Base-by-base conservation (phyloP, 345 rosid genomes). In the Excoecaria cochinchinensis region DNA sequence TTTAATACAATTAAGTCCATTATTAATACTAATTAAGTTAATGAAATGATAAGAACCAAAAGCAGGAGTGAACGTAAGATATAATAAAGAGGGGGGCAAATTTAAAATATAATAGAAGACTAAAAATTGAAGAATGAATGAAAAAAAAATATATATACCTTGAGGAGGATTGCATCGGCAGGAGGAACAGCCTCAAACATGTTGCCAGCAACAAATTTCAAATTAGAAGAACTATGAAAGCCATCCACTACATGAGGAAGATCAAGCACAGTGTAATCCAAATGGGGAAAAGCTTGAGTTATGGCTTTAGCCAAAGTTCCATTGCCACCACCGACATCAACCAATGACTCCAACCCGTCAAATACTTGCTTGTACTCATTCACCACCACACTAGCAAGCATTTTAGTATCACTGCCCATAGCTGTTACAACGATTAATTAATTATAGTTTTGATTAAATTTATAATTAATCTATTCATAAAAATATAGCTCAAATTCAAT, bases 271-370 rank as follows among this genome's bases (percentile, higher is more conserved):
- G 73, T 75, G 71, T 82, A 84, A 12, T 81, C 78, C 70, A 82
- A 1, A 1, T 69, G 6, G 0, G 84, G 86, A 69, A 76, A 81
- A 3, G 77, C 73, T 0, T 71, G 51, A 1, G 80, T 78, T 40
- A 82, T 63, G 16, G 74, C 65, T 79, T 52, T 80, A 1, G 77
- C 73, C 62, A 71, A 11, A 5, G 39, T 77, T 36, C 86, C 88
- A 0, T 80, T 76, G 31, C 85, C 83, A 0, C 84, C 88, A 0
- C 85, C 85, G 19, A 81, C 82, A 63, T 85, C 86, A 14, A 81
- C 77, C 39, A 85, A 25, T 1, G 85, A 79, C 0, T 15, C 24
- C 76, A 79, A 21, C 61, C 84, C 85, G 10, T 73, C 79, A 57
- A 80, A 76, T 50, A 72, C 67, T 15, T 17, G 74, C 19, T 76